These are phyloP conservation scores for Phialocephala subalpina DNA, from an alignment of 2,329 filamentous ascomycete species.

Conservation along the genomic window DNA sequence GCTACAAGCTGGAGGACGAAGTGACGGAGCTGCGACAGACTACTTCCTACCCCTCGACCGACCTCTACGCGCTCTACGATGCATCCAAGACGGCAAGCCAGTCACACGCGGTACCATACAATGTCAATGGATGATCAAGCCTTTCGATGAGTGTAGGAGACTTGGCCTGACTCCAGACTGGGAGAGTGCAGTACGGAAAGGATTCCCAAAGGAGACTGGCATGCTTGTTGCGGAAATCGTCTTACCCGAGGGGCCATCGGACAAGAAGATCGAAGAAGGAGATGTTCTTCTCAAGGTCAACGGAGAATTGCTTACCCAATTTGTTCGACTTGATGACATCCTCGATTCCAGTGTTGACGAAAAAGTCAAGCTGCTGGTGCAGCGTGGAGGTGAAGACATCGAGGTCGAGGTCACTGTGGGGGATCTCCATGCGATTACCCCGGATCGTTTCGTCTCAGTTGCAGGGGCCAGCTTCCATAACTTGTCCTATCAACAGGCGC, in stretches of 20 bases:
- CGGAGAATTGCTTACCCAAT: conserved; percentile 90
- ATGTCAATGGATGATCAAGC: conserved; percentile 95
- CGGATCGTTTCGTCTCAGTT: conserved; percentile 93
- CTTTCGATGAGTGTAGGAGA: conserved; percentile 94
- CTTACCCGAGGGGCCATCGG: conserved; percentile 86
- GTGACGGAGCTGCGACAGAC: conserved; percentile 94
- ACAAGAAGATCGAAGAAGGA: conserved; percentile 89
- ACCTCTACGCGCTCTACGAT: conserved; percentile 84
- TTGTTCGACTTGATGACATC: conserved; percentile 89
- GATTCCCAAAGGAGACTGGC: conserved; percentile 92
- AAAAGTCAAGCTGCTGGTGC: conserved; percentile 81
- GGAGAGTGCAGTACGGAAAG: conserved; percentile 83
- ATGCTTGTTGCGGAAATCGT: conserved; percentile 98
- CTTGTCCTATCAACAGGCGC: conserved; percentile 96
- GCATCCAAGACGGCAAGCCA: conserved; percentile 77
- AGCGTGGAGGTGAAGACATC: conserved; percentile 87
- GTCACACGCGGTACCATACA: conserved; percentile 97
- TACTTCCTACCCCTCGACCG: conserved; percentile 96
- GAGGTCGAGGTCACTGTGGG: conserved; percentile 86
- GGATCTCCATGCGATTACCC: conserved; percentile 92
- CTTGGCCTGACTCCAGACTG: conserved; percentile 85
- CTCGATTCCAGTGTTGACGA: conserved; percentile 86
- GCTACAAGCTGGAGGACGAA: conserved; percentile 90
- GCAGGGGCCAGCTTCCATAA: conserved; percentile 95
- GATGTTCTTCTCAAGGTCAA: conserved; percentile 95